phyloP scores from a whole-genome alignment of 352 stramenopile genomes.

The Phytophthora sansomeana region DNA sequence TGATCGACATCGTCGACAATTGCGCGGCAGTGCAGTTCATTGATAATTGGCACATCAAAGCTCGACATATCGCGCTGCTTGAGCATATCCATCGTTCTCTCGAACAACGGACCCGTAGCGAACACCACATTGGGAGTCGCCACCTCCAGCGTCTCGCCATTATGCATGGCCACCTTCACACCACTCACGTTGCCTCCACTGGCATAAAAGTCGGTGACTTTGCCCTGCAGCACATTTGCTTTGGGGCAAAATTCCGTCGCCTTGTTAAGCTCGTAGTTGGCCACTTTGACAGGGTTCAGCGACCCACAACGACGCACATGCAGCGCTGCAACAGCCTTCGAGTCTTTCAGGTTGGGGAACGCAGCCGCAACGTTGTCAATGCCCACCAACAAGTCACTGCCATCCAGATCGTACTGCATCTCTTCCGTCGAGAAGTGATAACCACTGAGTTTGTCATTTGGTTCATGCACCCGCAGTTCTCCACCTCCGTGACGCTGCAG shows the following conservation, averaged over 20 bases:
- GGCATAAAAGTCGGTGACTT: conserved; percentile 68
- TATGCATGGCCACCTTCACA: conserved; percentile 59
- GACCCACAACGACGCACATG: conserved; percentile 80
- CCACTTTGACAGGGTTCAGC: conserved; percentile 74
- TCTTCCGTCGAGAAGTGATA: conserved; percentile 58
- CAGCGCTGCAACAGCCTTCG: conserved; percentile 60
- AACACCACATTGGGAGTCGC: conserved; percentile 75
- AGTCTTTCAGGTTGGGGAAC: conserved; percentile 71
- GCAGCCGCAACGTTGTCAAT: conserved; percentile 62
- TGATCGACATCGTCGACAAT: conserved; percentile 72
- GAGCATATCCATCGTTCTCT: conserved; percentile 70
- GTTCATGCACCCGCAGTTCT: conserved; percentile 56
- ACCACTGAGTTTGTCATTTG: conserved; percentile 37
- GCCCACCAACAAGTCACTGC: conserved; percentile 69
- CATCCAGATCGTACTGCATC: conserved; percentile 71
- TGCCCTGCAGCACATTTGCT: conserved; percentile 60
- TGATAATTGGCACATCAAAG: conserved; percentile 72
- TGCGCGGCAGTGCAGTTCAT: conserved; percentile 76
- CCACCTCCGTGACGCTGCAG: conserved; percentile 64
- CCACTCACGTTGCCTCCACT: conserved; percentile 58
- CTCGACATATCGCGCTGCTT: conserved; percentile 59
- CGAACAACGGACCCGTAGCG: conserved; percentile 72
- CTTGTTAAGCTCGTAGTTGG: conserved; percentile 74
- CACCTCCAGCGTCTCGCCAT: conserved; percentile 64
- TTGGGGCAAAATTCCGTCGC: conserved; percentile 70